phyloP scores from a whole-genome alignment of 75 land plant species.

The Ceratopteris richardii region DNA sequence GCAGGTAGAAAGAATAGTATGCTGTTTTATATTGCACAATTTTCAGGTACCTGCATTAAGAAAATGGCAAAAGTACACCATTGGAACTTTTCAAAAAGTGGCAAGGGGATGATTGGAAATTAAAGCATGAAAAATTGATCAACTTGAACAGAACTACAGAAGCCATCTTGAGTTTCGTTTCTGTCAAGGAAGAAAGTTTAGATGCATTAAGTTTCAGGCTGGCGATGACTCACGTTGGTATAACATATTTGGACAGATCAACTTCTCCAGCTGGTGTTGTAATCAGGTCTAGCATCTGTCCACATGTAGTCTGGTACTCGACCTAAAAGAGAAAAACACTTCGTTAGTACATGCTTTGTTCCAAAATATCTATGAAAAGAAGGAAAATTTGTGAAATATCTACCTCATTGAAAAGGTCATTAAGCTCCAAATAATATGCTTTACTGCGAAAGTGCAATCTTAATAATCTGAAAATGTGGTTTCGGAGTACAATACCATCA shows the following conservation, averaged over 20 bases:
- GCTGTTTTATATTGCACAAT: slow-evolving; percentile 98
- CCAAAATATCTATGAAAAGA: not conserved
- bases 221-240: slow-evolving; percentile 45
- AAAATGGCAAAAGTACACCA: not conserved
- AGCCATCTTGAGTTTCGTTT: no score
- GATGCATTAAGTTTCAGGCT: no score
- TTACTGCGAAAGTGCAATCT: slow-evolving; percentile 58
- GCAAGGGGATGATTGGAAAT: no score
- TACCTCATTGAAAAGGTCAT: slow-evolving; percentile 95
- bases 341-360: no score
- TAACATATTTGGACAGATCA: slow-evolving; percentile 76
- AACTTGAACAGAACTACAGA: no score
- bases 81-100: not conserved
- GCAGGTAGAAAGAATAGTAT: slow-evolving; percentile 95
- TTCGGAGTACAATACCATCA: slow-evolving; percentile 89
- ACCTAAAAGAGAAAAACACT: slow-evolving; percentile 47
- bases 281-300: slow-evolving; percentile 94
- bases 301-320: slow-evolving; percentile 92
- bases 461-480: slow-evolving; percentile 75
- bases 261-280: slow-evolving; percentile 89
- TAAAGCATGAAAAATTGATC: no score
- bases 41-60: slow-evolving; percentile 56
- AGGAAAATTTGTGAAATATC: not conserved
- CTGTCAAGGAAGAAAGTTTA: no score
- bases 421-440: slow-evolving; percentile 77